Evolutionary conservation across 1,139 yeast species (phyloP).

Genomic region (Entelexis paramagnoliae): DNA sequence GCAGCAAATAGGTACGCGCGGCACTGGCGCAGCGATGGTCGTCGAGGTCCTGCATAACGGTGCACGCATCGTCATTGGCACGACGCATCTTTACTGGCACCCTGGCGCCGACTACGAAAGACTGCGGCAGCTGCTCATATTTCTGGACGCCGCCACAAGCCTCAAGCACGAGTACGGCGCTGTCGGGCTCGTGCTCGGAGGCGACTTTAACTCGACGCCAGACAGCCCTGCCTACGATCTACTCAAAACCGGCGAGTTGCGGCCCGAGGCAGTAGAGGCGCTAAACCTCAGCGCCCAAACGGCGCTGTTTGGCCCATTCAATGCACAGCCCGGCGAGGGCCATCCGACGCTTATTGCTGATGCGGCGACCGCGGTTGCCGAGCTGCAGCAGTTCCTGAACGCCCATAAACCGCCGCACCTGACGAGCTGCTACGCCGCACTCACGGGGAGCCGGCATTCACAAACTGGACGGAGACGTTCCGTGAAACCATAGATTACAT

Average conservation of each 20-base stretch:
- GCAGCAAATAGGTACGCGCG: conserved; percentile 15
- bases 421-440: conserved; percentile 9
- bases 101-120: conserved; percentile 23
- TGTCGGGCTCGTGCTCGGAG: conserved; percentile 15
- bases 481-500: conserved; percentile 22
- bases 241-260: not conserved
- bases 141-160: conserved; percentile 2
- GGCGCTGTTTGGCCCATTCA: not conserved
- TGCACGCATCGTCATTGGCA: conserved; percentile 14
- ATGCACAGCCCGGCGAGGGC: not conserved
- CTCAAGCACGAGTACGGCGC: not conserved
- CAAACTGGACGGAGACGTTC: conserved; percentile 24
- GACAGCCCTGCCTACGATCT: conserved; percentile 18
- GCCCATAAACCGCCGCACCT: not conserved
- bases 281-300: conserved; percentile 11
- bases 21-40: conserved; percentile 14
- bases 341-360: not conserved
- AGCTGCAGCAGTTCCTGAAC: not conserved
- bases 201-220: conserved; percentile 22
- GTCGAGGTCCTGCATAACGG: conserved; percentile 1
- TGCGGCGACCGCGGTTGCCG: conserved; percentile 1
- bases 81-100: conserved; percentile 25
- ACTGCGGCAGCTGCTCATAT: conserved; percentile 17
- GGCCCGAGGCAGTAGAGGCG: not conserved
- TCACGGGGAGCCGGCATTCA: conserved; percentile 22